Base-by-base conservation (phyloP, 352 stramenopile species). In the Chrysophaeum taylorii region DNA sequence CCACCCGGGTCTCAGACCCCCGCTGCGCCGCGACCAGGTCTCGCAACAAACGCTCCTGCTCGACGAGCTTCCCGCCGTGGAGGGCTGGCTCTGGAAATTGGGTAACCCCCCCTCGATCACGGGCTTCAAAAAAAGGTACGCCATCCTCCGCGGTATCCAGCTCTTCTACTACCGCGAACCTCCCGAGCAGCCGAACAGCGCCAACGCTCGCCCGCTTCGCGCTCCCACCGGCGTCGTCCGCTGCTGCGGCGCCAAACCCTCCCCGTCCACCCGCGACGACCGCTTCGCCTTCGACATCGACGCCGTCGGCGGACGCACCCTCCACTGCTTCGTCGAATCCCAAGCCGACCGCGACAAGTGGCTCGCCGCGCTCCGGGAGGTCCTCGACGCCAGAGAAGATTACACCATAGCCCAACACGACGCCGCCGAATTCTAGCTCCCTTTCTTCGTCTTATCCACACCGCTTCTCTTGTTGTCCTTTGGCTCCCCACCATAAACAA, bases 91-190 rank as follows among this genome's bases (percentile, higher is more conserved):
- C 52, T 63, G 33, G 27, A 63, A 63, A 23, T 33, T 25, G 52
- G 52, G 52, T 33, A 25, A 4, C 7, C 12, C 12, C 7, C 21
- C 12, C 7, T 16, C 21, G 12, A 7, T 54, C 7, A 12, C 4
- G 5, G 5, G 27, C 27, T 63, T 41, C 23, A 36, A 39, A 33
- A 25, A 33, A 7, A 9, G 52, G 7, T 63, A 63, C 33, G 52
- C 52, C 2, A 23, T 63, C 4, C 52, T 63, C 4, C 25, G 52
- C 12, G 52, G 52, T 33, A 33, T 41, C 52, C 52, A 63, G 52
- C 52, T 63, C 52, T 63, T 63, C 52, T 63, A 63, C 52, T 63
- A 63, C 52, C 52, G 52, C 4, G 45, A 7, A 16, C 7, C 5
- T 25, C 52, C 52, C 27, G 12, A 15, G 4, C 5, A 2, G 27